Evolutionary conservation across 306 rosid species (phyloP).

Genomic region (Quillaja saponaria): DNA sequence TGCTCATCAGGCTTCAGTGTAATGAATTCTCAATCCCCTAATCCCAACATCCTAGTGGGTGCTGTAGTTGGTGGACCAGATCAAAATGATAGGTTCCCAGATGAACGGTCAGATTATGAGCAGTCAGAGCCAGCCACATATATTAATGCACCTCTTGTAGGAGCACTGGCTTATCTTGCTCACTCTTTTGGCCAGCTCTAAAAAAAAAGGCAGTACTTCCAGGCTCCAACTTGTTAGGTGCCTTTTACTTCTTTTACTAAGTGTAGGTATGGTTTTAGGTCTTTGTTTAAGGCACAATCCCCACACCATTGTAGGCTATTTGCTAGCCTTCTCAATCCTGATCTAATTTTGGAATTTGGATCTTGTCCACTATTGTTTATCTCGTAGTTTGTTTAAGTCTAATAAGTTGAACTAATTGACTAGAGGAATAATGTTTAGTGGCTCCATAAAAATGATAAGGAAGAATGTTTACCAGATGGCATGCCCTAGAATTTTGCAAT

Average conservation of each 20-base stretch:
- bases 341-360: not conserved
- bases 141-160: slow-evolving; percentile 83
- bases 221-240: slow-evolving; percentile 17
- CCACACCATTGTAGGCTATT: slow-evolving; percentile 18
- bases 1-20: slow-evolving; percentile 70
- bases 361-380: not conserved
- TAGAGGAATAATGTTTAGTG: not conserved
- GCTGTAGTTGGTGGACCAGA: slow-evolving; percentile 89
- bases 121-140: slow-evolving; percentile 94
- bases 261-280: not conserved
- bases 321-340: not conserved
- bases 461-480: no score
- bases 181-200: slow-evolving; percentile 65
- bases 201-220: not conserved
- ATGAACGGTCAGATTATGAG: slow-evolving; percentile 70
- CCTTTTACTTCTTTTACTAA: not conserved
- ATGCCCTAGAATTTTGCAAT: no score
- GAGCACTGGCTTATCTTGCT: slow-evolving; percentile 67
- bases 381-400: no score
- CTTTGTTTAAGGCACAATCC: slow-evolving; percentile 24
- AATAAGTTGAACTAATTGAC: not conserved
- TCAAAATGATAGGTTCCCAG: slow-evolving; percentile 66
- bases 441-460: no score
- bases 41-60: slow-evolving; percentile 69
- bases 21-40: slow-evolving; percentile 65